Evolutionary conservation across 177 flowering plant genomes (phyloP).

Genomic region (Telopea speciosissima): DNA sequence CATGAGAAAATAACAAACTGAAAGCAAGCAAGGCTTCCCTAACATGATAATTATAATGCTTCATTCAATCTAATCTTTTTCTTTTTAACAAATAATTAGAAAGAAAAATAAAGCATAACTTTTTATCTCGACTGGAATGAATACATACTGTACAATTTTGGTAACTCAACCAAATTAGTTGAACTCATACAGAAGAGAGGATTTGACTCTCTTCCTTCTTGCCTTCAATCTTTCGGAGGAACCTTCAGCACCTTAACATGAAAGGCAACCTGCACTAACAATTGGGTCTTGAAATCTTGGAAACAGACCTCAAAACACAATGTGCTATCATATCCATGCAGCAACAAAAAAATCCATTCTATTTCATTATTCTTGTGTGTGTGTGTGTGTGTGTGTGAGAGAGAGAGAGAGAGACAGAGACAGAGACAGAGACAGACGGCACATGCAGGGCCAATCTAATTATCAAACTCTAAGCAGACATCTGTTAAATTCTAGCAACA

Average conservation of each 20-base stretch:
- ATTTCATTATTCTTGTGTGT: not conserved
- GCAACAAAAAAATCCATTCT: not conserved
- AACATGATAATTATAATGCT: too few relatives aligned
- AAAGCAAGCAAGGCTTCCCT: too few relatives aligned
- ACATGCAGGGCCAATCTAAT: not conserved
- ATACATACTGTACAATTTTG: slow-evolving; percentile 33
- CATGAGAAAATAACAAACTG: too few relatives aligned
- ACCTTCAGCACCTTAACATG: slow-evolving; percentile 61
- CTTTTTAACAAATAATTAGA: too few relatives aligned
- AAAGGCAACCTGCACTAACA: slow-evolving; percentile 44
- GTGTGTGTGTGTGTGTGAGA: too few relatives aligned
- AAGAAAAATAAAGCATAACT: not conserved
- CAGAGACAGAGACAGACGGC: too few relatives aligned
- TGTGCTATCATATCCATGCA: not conserved
- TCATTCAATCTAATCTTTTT: not conserved
- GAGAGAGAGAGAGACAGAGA: too few relatives aligned
- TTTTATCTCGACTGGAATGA: slow-evolving; percentile 5
- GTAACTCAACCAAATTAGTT: not conserved
- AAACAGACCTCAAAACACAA: too few relatives aligned
- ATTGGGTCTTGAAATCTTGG: not conserved
- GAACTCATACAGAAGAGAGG: slow-evolving; percentile 36
- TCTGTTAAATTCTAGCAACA: too few relatives aligned
- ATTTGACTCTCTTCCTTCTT: slow-evolving; percentile 20
- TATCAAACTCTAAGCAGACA: not conserved
- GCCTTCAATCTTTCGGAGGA: slow-evolving; percentile 19